These are phyloP conservation scores for Flaveria sonorensis DNA, from an alignment of 129 eudicot species.

Conservation along the genomic window DNA sequence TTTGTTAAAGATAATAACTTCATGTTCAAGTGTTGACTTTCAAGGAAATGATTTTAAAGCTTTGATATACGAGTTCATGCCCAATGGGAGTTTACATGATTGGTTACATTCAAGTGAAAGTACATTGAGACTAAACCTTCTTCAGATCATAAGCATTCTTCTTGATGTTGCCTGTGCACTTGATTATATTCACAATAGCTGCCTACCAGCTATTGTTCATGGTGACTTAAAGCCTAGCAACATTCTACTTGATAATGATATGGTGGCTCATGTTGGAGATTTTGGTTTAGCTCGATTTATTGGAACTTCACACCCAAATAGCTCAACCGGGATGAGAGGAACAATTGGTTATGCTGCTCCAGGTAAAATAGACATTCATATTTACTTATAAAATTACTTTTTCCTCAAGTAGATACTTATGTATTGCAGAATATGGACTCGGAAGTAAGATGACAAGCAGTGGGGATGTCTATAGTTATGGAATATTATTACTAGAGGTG, in stretches of 20 bases:
- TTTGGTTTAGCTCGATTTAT: slow-evolving; percentile 21
- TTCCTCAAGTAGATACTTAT: neutral
- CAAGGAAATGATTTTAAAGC: slow-evolving; percentile 27
- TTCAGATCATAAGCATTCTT: slow-evolving; percentile 13
- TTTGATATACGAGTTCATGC: slow-evolving; percentile 29
- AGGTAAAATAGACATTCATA: neutral
- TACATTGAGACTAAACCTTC: slow-evolving; percentile 3
- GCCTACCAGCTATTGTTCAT: neutral
- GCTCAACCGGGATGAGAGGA: slow-evolving; percentile 14
- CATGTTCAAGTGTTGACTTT: slow-evolving; percentile 32
- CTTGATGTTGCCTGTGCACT: slow-evolving; percentile 5
- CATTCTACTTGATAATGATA: slow-evolving; percentile 19
- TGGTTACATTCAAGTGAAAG: slow-evolving; percentile 15
- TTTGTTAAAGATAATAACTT: slow-evolving; percentile 37
- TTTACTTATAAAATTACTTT: neutral
- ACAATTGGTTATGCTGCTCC: slow-evolving; percentile 27
- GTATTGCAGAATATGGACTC: slow-evolving; percentile 29
- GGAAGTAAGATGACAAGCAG: slow-evolving; percentile 23
- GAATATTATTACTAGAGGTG: slow-evolving; percentile 31
- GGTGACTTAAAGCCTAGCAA: slow-evolving; percentile 29
- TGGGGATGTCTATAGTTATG: slow-evolving; percentile 33
- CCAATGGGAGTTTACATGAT: slow-evolving; percentile 25
- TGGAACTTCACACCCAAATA: neutral
- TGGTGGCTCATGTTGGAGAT: slow-evolving; percentile 31
- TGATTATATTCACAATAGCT: slow-evolving; percentile 24